Evolutionary conservation across 768 basidiomycete genomes (phyloP), one percentile per base, ranked within the genome.

Genomic region (Hygrocybe punicea): DNA sequence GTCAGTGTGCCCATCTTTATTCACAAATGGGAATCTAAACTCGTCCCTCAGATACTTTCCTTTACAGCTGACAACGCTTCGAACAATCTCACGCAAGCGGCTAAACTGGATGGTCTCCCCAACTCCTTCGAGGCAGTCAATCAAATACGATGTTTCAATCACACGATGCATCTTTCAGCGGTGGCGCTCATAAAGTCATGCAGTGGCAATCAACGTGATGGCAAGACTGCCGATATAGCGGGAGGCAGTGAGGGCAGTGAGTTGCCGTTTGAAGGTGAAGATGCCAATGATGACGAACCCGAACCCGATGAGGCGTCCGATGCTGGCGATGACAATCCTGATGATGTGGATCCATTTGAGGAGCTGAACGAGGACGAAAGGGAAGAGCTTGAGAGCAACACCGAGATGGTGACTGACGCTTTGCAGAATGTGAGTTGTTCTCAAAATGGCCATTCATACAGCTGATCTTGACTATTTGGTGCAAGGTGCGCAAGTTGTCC

Each of bases 401-500:
- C 35, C 17, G 49, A 57, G n/a, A 57, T 35, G 47, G 49, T 29
- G 29, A 29, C 47, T 19, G 56, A n/a, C 24, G 47, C 51, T 51
- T 19, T 29, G 29, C 29, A 29, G 29, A 29, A 29, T 29, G 29
- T 29, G 47, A 9, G 39, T 19, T 9, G 39, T 49, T 19, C 17
- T 57, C 19, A 51, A 23, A 34, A 57, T 51, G 50, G 56, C 37
- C 10, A 25, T 19, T 47, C 35, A 29, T 29, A 29, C 42, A 51
- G 24, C n/a, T 29, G 25, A 16, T 51, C 24, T 17, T 49, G 6
- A 10, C 21, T 39, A 34, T 44, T 51, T 14, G 49, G 56, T 56
- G 45, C 58, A 56, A 65, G 68, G 47, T 65, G 34, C 62, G 65
- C 21, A 56, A 60, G 39, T 46, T 66, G 9, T 54, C 65, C 1